Base-by-base conservation (phyloP, 2,329 filamentous ascomycete genomes). In the Ophiosphaerella herpotricha region DNA sequence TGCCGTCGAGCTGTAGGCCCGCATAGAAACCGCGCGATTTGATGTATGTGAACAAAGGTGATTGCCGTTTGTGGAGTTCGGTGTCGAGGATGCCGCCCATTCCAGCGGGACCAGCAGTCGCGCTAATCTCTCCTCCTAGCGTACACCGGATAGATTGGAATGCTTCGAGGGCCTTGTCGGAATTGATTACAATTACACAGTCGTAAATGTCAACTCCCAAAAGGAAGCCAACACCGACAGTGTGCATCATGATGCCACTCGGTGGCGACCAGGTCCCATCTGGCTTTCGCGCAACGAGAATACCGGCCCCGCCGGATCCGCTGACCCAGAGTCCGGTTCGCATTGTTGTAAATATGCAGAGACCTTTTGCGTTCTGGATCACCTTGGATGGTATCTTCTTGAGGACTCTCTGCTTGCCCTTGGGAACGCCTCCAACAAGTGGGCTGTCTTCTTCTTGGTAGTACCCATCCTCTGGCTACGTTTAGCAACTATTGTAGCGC, bases 321-420 rank as follows among this genome's bases (percentile, higher is more conserved):
- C 90, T 93, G 61, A 96, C 82, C 89, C 92, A 96, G 29, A 97
- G 78, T 11, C 93, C 93, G 12, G 90, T 93, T 13, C 93, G 87
- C 91, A 97, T 96, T 26, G 91, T 96, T 1, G 92, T 96, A 77
- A 97, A 97, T 60, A 97, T 90, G 46, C 91, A 92, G 50, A 97
- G 82, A 9, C 91, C 93, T 60, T 93, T 91, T 24, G 92, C 91
- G 75, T 94, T 90, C 67, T 89, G 85, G 61, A 97, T 90, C 49
- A 97, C 90, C 48, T 77, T 83, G 49, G 86, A 78, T 0, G 93
- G 93, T 24, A 97, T 97, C 76, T 91, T 94, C 75, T 93, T 90
- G 43, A 90, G 68, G 40, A 87, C 81, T 60, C 76, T 80, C 60
- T 87, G 85, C 67, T 84, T 86, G 51, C 80, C 79, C 65, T 83